phyloP scores from a whole-genome alignment of 2,329 filamentous ascomycete genomes.

The Ascochyta lentis region DNA sequence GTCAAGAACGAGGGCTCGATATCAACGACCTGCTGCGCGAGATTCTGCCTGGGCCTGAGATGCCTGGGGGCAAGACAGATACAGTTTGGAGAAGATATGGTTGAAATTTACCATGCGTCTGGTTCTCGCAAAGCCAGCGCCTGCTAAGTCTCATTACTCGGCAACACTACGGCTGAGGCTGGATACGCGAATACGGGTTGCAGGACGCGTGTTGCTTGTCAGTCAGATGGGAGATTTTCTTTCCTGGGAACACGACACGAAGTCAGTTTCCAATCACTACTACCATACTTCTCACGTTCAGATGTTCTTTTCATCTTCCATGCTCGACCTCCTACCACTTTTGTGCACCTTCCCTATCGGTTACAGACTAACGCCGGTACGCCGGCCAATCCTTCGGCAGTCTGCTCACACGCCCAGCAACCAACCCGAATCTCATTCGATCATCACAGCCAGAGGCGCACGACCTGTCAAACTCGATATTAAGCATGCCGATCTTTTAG shows the following conservation, averaged over 20 bases:
- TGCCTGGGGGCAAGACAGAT: conserved; percentile 31
- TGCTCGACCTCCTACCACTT: background rate
- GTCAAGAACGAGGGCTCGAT: conserved; percentile 51
- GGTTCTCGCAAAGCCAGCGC: background rate
- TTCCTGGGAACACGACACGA: background rate
- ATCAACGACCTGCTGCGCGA: conserved; percentile 56
- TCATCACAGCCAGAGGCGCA: background rate
- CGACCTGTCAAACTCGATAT: conserved; percentile 9
- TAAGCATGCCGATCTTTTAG: conserved; percentile 7
- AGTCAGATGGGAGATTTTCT: background rate
- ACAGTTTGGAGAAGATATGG: conserved; percentile 42
- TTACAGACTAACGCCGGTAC: conserved; percentile 19
- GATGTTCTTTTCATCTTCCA: background rate
- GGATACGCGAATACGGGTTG: background rate
- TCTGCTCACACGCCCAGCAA: conserved; percentile 14
- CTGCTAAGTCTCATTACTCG: background rate
- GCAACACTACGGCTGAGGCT: background rate
- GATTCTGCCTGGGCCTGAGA: conserved; percentile 52
- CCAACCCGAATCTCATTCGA: conserved; percentile 2
- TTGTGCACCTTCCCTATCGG: conserved; percentile 29
- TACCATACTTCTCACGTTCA: conserved; percentile 8
- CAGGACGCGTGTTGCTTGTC: conserved; percentile 4
- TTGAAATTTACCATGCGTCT: conserved; percentile 12
- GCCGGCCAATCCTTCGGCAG: conserved; percentile 20
- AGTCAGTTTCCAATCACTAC: conserved; percentile 5